phyloP scores from a whole-genome alignment of 441 rosid species.

The Dalechampia spathulata region DNA sequence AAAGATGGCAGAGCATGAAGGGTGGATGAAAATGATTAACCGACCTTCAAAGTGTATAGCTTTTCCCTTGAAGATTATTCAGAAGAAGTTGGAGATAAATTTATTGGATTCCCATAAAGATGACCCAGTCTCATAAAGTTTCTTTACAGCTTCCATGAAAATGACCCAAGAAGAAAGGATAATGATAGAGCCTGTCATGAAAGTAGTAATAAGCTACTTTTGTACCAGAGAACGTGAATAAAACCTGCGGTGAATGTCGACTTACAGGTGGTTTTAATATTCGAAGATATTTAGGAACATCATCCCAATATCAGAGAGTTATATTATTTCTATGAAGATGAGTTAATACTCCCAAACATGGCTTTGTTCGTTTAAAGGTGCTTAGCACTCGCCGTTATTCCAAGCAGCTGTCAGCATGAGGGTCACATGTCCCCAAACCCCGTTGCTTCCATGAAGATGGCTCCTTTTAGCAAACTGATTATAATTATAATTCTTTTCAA shows the following conservation, averaged over 20 bases:
- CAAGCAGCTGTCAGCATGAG: not conserved
- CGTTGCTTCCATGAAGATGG: constrained; percentile 23
- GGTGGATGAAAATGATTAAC: no score
- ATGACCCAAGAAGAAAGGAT: not conserved
- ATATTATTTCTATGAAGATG: constrained; percentile 5
- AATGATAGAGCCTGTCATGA: not conserved
- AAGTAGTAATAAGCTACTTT: not conserved
- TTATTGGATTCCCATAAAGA: not conserved
- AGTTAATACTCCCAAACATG: not conserved
- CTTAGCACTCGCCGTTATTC: not conserved
- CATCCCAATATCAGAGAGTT: not conserved
- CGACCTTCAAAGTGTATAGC: no score
- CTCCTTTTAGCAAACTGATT: not conserved
- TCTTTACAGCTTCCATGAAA: not conserved
- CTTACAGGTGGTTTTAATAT: not conserved
- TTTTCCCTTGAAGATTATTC: no score
- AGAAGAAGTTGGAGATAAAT: no score
- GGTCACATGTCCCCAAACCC: not conserved
- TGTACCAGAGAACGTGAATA: not conserved
- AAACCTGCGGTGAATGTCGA: not conserved
- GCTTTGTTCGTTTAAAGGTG: no score
- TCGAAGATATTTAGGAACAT: not conserved
- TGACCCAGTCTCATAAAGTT: not conserved
- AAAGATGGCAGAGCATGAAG: no score
- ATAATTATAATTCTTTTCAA: no score